Conservation (phyloP, 768 basidiomycete genomes). For the Mycena olivaceomarginata region DNA sequence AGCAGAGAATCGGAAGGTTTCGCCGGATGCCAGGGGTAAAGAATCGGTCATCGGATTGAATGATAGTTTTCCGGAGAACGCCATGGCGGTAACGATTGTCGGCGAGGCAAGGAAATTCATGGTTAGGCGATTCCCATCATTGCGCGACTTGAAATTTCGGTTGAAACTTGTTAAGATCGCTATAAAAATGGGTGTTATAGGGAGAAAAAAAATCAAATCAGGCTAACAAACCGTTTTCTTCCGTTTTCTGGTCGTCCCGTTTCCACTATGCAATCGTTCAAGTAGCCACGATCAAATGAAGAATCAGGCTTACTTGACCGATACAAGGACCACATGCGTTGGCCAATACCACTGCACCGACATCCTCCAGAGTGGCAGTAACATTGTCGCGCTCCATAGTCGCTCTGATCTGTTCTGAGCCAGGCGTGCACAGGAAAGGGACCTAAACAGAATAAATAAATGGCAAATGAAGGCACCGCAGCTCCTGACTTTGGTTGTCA, state of each 20-base stretch:
- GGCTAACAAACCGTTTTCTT: conserved; percentile 87
- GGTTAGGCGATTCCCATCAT: conserved; percentile 95
- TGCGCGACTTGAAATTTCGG: conserved; percentile 91
- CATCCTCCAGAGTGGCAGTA: conserved; percentile 86
- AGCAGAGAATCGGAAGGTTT: conserved; percentile 88
- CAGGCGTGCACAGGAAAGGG: conserved; percentile 92
- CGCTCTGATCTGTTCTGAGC: conserved; percentile 97
- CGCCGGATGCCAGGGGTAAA: conserved; percentile 79
- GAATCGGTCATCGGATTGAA: conserved; percentile 96
- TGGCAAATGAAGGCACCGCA: neutral
- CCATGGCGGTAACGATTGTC: conserved; percentile 97
- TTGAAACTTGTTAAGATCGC: conserved; percentile 99
- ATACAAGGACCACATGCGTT: conserved; percentile 99
- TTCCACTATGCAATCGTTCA: conserved; percentile 82
- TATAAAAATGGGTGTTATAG: conserved; percentile 51
- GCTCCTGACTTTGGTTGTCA: conserved; percentile 78
- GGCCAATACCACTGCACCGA: conserved; percentile 96
- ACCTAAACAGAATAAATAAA: conserved; percentile 63
- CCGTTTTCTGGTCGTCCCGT: conserved; percentile 88
- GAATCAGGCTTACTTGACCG: conserved; percentile 79
- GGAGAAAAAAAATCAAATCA: conserved; percentile 5
- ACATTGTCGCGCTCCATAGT: conserved; percentile 97
- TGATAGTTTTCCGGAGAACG: conserved; percentile 93
- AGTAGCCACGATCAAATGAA: neutral
- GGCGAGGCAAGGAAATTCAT: conserved; percentile 99